Evolutionary conservation across 331 rosid species (phyloP).

Genomic region (Stylosanthes scabra): DNA sequence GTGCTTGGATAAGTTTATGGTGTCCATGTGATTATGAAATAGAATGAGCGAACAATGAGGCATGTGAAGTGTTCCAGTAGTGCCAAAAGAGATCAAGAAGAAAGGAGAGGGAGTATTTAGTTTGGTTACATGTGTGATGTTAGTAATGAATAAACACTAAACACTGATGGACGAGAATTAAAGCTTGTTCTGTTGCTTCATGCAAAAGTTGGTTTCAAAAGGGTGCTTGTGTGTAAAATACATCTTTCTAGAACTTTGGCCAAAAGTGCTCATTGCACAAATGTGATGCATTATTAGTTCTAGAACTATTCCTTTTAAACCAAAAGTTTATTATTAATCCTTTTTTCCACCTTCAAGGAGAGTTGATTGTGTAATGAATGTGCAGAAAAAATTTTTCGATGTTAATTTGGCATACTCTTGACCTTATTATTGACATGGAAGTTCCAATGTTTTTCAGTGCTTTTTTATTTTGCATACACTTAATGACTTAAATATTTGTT

Average conservation of each 20-base stretch:
- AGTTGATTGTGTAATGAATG: not conserved
- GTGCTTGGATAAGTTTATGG: too few relatives aligned
- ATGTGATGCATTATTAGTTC: not conserved
- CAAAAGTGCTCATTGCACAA: not conserved
- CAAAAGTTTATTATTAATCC: not conserved
- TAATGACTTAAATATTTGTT: conserved; percentile 9
- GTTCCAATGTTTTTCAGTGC: conserved; percentile 1
- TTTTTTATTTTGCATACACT: conserved; percentile 22
- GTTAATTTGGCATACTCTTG: conserved; percentile 7
- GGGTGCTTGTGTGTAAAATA: not conserved
- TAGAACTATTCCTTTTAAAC: conserved; percentile 16
- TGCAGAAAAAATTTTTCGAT: not conserved
- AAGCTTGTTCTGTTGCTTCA: conserved; percentile 1
- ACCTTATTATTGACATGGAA: not conserved
- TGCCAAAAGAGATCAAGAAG: conserved; percentile 1
- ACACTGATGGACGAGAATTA: not conserved
- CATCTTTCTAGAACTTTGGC: not conserved
- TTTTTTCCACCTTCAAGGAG: not conserved
- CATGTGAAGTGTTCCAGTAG: not conserved
- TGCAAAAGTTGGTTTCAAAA: not conserved
- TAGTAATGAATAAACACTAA: not conserved
- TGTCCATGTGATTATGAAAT: not conserved
- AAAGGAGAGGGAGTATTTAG: not conserved
- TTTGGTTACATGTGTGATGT: conserved; percentile 1
- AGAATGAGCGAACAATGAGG: not conserved